These are phyloP conservation scores for Talaromyces stipitatus DNA, from an alignment of 495 filamentous ascomycete genomes.

Conservation along the genomic window DNA sequence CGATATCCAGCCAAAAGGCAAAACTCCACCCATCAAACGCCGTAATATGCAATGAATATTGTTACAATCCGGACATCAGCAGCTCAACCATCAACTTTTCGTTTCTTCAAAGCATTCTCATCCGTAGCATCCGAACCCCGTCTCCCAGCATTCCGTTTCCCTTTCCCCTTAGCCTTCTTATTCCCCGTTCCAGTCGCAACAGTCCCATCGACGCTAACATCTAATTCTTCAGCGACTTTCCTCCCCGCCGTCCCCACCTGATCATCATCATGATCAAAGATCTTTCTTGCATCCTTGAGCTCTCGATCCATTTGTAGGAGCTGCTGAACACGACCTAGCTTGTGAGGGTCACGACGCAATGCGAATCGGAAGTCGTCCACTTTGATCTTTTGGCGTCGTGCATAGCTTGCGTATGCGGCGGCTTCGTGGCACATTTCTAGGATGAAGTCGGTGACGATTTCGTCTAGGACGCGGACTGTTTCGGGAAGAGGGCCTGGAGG, in stretches of 20 bases:
- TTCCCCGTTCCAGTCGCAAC: slow-evolving; percentile 8
- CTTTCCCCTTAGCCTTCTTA: slow-evolving; percentile 36
- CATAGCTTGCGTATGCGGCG: slow-evolving; percentile 68
- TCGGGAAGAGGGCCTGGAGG: slow-evolving; percentile 59
- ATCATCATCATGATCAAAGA: slow-evolving; percentile 51
- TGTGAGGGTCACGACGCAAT: slow-evolving; percentile 71
- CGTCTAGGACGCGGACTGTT: slow-evolving; percentile 81
- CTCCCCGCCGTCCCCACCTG: slow-evolving; percentile 35
- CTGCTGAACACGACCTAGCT: slow-evolving; percentile 85
- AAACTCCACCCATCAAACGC: neutral
- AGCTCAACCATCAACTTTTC: slow-evolving; percentile 19
- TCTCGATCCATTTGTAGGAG: slow-evolving; percentile 72
- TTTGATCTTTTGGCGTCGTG: slow-evolving; percentile 89
- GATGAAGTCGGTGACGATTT: slow-evolving; percentile 87
- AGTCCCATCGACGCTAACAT: slow-evolving; percentile 16
- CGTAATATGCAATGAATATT: neutral
- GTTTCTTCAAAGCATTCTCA: slow-evolving; percentile 34
- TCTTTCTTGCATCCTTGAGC: slow-evolving; percentile 68
- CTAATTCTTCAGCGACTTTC: slow-evolving; percentile 24
- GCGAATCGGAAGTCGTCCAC: slow-evolving; percentile 96
- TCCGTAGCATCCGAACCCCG: slow-evolving; percentile 38
- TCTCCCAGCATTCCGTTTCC: slow-evolving; percentile 26
- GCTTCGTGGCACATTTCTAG: slow-evolving; percentile 87
- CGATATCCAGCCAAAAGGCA: neutral
- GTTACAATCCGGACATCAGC: neutral